These are phyloP conservation scores for Moringa oleifera DNA, from an alignment of 345 rosid species.

Conservation along the genomic window DNA sequence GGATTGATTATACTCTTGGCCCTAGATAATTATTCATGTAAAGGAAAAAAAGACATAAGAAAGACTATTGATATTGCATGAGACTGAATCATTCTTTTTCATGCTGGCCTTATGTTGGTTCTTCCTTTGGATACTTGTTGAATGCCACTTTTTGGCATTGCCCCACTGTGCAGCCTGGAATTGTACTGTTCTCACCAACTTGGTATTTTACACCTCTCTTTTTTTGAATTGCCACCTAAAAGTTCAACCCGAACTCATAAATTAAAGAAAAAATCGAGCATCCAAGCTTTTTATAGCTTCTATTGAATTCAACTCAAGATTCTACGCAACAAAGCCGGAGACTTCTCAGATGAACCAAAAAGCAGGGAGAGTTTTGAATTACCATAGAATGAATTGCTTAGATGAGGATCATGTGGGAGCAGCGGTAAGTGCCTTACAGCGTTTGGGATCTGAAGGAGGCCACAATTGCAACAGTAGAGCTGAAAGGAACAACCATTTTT, in stretches of 20 bases:
- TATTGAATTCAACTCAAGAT: not conserved
- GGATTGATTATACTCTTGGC: not conserved
- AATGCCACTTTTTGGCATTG: slow-evolving; percentile 4
- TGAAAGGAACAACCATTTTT: no score
- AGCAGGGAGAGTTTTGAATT: no score
- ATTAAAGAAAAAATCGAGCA: not conserved
- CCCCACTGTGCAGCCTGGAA: slow-evolving; percentile 20
- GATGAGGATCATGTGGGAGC: no score
- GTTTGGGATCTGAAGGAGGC: no score
- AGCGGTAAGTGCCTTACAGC: no score
- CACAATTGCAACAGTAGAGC: no score
- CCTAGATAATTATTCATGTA: no score
- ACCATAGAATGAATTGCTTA: no score
- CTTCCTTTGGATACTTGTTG: slow-evolving; percentile 30
- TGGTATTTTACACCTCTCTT: not conserved
- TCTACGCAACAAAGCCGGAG: no score
- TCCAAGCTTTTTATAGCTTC: slow-evolving; percentile 12
- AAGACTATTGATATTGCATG: not conserved
- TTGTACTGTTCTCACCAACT: no score
- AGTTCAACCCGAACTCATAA: slow-evolving; percentile 11
- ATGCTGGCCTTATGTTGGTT: not conserved
- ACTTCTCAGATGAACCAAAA: no score
- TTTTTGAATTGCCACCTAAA: slow-evolving; percentile 10
- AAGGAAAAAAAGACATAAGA: not conserved
- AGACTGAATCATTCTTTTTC: not conserved